Conservation (phyloP, 768 basidiomycete genomes). For the Tulasnella sp. region DNA sequence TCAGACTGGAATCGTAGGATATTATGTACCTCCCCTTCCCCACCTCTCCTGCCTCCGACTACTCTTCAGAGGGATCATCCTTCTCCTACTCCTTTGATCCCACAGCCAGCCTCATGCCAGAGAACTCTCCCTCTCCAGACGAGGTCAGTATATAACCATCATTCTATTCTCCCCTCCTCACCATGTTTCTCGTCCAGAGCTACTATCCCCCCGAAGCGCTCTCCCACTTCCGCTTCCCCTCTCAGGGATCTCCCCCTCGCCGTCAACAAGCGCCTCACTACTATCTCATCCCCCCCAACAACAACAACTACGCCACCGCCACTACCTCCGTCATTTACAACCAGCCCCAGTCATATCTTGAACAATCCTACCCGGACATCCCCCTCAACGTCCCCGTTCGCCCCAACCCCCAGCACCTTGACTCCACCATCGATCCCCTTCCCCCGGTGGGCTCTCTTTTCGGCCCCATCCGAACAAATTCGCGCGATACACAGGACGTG, state of each 20-base stretch:
- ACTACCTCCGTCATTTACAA: too few species aligned
- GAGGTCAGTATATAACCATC: not conserved
- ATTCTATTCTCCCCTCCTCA: not conserved
- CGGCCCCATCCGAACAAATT: too few species aligned
- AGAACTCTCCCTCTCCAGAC: not conserved
- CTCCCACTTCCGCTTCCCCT: not conserved
- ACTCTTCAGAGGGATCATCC: not conserved
- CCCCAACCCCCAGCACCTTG: too few species aligned
- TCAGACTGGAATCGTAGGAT: too few species aligned
- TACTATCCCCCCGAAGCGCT: not conserved
- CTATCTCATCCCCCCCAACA: too few species aligned
- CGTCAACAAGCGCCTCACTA: not conserved
- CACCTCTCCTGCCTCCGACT: not conserved
- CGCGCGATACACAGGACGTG: too few species aligned
- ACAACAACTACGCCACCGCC: too few species aligned
- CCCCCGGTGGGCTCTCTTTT: too few species aligned
- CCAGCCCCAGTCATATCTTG: not conserved
- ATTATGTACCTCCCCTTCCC: conserved; percentile 3
- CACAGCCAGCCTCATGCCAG: conserved; percentile 3
- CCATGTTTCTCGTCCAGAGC: too few species aligned
- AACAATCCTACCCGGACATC: not conserved
- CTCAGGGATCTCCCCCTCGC: not conserved
- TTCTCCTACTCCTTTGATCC: not conserved
- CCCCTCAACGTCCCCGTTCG: not conserved
- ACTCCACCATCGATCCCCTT: too few species aligned